Conservation (phyloP, 2,329 filamentous ascomycete species). For the Stagonosporopsis tanaceti region DNA sequence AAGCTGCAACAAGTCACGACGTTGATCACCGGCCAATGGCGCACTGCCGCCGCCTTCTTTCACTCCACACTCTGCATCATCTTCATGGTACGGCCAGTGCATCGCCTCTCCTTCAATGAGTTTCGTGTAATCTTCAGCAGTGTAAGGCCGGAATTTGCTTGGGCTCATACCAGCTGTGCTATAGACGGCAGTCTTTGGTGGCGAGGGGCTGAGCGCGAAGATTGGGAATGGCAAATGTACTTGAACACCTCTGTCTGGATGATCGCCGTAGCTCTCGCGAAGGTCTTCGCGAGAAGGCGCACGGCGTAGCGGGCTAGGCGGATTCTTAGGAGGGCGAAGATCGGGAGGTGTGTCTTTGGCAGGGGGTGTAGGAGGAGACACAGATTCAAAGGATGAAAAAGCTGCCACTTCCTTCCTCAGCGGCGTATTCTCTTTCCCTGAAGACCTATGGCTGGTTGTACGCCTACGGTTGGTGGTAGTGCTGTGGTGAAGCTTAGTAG, state of each 20-base stretch:
- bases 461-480: slow-evolving; percentile 7
- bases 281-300: slow-evolving; percentile 23
- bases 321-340: slow-evolving; percentile 7
- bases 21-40: slow-evolving; percentile 14
- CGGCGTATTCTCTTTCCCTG: slow-evolving; percentile 17
- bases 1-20: slow-evolving; percentile 13
- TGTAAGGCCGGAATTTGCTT: slow-evolving; percentile 33
- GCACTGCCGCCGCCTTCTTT: slow-evolving; percentile 20
- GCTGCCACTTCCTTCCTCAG: slow-evolving; percentile 8
- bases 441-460: slow-evolving; percentile 16
- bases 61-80: slow-evolving; percentile 13
- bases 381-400: slow-evolving; percentile 20
- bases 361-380: slow-evolving; percentile 52
- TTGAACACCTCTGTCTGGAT: slow-evolving; percentile 13
- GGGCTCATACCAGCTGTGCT: slow-evolving; percentile 29
- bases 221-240: slow-evolving; percentile 26
- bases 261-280: slow-evolving; percentile 24
- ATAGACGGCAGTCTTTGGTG: slow-evolving; percentile 20
- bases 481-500: slow-evolving; percentile 1
- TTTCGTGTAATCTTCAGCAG: slow-evolving; percentile 38
- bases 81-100: slow-evolving; percentile 26
- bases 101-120: slow-evolving; percentile 36
- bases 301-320: slow-evolving; percentile 31
- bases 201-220: slow-evolving; percentile 26
- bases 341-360: slow-evolving; percentile 55